A percentile compares a stretch with the other conserved stretches of the same genome.
phyloP scores from a whole-genome alignment of 148 eudicot genomes.

The Camellia lanceoleosa region DNA sequence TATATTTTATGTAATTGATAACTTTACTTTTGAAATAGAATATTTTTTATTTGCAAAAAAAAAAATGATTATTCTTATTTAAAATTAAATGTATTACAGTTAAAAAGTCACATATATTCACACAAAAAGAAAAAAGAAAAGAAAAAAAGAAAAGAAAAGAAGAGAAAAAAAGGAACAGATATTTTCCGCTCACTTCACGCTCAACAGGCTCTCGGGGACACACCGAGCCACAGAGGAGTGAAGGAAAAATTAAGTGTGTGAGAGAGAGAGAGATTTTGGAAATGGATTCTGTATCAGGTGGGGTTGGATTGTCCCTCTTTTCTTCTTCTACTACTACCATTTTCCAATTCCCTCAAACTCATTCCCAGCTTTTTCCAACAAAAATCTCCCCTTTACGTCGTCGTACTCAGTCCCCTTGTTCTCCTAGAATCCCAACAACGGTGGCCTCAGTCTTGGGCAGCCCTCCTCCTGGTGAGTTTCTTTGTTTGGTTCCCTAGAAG shows the following conservation, averaged over 20 bases:
- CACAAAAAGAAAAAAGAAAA: too few relatives aligned
- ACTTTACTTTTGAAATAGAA: too few relatives aligned
- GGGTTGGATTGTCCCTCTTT: background rate
- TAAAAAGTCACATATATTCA: too few relatives aligned
- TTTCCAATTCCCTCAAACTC: constrained; percentile 2
- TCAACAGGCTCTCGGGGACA: too few relatives aligned
- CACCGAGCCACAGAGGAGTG: background rate
- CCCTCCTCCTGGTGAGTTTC: constrained; percentile 19
- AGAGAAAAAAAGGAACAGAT: too few relatives aligned
- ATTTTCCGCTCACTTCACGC: background rate
- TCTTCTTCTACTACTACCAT: background rate
- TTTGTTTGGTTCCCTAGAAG: background rate
- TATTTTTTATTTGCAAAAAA: too few relatives aligned
- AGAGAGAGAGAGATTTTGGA: background rate
- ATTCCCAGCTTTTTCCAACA: background rate
- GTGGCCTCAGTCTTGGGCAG: constrained; percentile 16
- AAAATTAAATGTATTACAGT: too few relatives aligned
- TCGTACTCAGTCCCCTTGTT: background rate
- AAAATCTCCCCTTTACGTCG: background rate
- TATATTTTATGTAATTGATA: too few relatives aligned
- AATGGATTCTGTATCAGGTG: constrained; percentile 6
- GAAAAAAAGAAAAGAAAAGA: too few relatives aligned
- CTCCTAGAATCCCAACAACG: background rate
- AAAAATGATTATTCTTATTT: too few relatives aligned
- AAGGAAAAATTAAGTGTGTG: background rate